Base-by-base conservation (phyloP, 1,139 yeast species). In the Yamadazyma membranifaciens region DNA sequence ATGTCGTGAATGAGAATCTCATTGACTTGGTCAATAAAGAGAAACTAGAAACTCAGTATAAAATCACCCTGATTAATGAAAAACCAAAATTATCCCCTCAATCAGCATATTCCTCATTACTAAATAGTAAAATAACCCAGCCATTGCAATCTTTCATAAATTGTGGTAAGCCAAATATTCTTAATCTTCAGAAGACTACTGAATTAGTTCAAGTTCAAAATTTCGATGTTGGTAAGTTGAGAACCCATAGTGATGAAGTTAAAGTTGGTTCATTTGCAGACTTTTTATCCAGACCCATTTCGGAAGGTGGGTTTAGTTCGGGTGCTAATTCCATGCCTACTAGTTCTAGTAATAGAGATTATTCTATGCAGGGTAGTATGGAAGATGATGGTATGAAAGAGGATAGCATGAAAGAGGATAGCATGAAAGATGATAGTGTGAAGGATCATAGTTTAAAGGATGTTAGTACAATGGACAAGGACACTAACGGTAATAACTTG, bases 21-120 rank as follows among this genome's bases (percentile, higher is more conserved):
- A 69, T 87, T 11, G 89, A 83, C 46, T 62, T 88, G 32, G 73
- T 76, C 42, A 71, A 83, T 35, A 69, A 67, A 43, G 76, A 70
- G 31, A 72, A 71, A 45, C 55, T 70, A 34, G 75, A 69, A 40
- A 45, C 57, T 1, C 61, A 60, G 41, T 74, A 81, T 51, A 69
- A 74, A 44, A 62, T 73, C 41, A 60, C 67, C 42, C 69, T 77
- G 46, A 39, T 64, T 54, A 46, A 54, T 27, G 77, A 67, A 14
- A 78, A 78, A 57, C 77, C 64, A 55, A 80, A 67, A 54, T 73
- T 56, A 52, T 64, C 77, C 14, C 24, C 24, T 7, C 24, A 20
- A 20, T 91, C 81, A 45, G 73, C 84, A 0, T 83, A 70, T 54
- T 76, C 89, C 1, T 45, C 53, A 2, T 73, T 72, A 40, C 66